These are phyloP conservation scores for Protomyces inouyei DNA, from an alignment of 1,139 yeast genomes.

Conservation along the genomic window DNA sequence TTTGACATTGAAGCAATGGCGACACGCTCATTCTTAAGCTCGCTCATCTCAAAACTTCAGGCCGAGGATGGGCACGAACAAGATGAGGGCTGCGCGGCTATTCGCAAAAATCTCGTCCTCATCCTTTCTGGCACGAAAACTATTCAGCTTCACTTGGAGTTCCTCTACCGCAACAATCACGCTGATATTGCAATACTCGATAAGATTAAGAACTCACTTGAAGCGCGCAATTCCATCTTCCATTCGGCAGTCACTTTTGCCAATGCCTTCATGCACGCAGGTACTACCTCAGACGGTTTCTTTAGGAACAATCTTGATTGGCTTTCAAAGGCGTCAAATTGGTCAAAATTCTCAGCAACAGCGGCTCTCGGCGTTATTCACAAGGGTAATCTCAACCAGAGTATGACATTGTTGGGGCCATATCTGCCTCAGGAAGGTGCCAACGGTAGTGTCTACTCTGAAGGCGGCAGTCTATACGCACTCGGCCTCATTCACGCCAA, in stretches of 20 bases:
- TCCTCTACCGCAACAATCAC: constrained; percentile 77
- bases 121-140: constrained; percentile 91
- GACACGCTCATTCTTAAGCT: constrained; percentile 80
- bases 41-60: constrained; percentile 45
- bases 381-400: constrained; percentile 88
- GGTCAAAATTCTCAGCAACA: constrained; percentile 97
- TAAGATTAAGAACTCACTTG: constrained; percentile 73
- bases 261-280: constrained; percentile 92
- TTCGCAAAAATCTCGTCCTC: constrained; percentile 5
- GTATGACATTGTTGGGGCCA: constrained; percentile 79
- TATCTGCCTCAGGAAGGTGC: constrained; percentile 60
- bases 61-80: constrained; percentile 35
- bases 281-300: constrained; percentile 92
- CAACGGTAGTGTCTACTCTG: constrained; percentile 64
- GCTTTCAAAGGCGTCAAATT: constrained; percentile 93
- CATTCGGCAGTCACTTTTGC: constrained; percentile 95
- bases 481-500: constrained; percentile 94
- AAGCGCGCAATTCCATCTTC: constrained; percentile 88
- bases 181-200: constrained; percentile 79
- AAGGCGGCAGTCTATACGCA: constrained; percentile 94
- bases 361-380: constrained; percentile 98
- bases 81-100: constrained; percentile 46
- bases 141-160: constrained; percentile 86
- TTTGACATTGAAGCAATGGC: constrained; percentile 91
- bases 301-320: constrained; percentile 88